Conservation (phyloP, 257 asterid genomes). For the Fraxinus americana region DNA sequence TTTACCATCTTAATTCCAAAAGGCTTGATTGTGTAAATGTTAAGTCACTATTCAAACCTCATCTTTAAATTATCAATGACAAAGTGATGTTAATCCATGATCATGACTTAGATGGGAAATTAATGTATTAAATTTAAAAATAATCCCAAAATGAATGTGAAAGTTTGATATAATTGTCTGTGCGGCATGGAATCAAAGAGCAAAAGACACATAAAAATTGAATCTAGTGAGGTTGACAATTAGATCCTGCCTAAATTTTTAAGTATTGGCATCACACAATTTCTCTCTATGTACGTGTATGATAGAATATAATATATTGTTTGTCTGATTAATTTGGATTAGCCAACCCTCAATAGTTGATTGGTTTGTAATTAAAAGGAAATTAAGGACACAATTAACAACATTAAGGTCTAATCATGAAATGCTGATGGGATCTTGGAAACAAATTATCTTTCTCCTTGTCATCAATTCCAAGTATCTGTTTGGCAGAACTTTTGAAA, state of each 20-base stretch:
- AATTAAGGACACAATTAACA: slow-evolving; percentile 24
- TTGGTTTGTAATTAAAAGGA: slow-evolving; percentile 25
- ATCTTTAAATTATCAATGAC: background rate
- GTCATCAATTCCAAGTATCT: too few species aligned
- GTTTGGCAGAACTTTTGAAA: too few species aligned
- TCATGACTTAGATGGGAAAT: slow-evolving; percentile 5
- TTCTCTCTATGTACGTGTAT: background rate
- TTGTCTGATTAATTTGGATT: slow-evolving; percentile 15
- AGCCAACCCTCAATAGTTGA: slow-evolving; percentile 18
- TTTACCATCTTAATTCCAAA: background rate
- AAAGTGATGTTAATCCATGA: slow-evolving; percentile 6
- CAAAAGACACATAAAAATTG: slow-evolving; percentile 19
- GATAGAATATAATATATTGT: slow-evolving; percentile 4
- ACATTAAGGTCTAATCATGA: slow-evolving; percentile 19
- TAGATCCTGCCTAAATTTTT: slow-evolving; percentile 10
- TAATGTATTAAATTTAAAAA: slow-evolving; percentile 11
- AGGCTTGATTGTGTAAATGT: background rate
- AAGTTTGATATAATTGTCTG: slow-evolving; percentile 15
- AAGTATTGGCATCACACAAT: background rate
- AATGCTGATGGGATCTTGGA: slow-evolving; percentile 52
- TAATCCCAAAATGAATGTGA: slow-evolving; percentile 24
- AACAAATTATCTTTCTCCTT: slow-evolving; percentile 11
- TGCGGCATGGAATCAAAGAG: background rate
- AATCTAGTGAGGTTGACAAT: slow-evolving; percentile 24
- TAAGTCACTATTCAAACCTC: slow-evolving; percentile 9